Conservation (phyloP, 257 asterid genomes). For the Orobanche coerulescens region DNA sequence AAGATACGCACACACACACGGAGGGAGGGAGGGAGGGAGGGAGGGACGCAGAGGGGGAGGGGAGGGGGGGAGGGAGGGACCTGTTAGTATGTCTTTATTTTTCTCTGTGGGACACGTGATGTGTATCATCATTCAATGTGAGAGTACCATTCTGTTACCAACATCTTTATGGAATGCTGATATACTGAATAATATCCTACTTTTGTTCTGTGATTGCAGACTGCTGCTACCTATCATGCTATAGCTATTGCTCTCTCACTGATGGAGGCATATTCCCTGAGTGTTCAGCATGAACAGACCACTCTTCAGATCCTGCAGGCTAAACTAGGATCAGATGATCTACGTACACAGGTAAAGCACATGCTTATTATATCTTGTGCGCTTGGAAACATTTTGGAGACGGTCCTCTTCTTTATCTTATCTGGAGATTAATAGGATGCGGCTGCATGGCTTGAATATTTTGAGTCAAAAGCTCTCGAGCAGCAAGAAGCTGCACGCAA, state of each 20-base stretch:
- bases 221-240: constrained; percentile 99
- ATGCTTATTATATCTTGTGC: neutral
- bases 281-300: constrained; percentile 3
- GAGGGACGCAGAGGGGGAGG: too few relatives aligned
- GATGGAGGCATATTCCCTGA: neutral
- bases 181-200: neutral
- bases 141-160: constrained; percentile 8
- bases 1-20: too few relatives aligned
- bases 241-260: constrained; percentile 48
- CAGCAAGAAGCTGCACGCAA: constrained; percentile 88
- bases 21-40: too few relatives aligned
- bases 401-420: neutral
- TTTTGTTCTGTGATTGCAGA: constrained; percentile 22
- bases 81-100: neutral
- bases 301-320: constrained; percentile 2
- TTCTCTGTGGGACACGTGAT: neutral
- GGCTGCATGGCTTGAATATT: constrained; percentile 88
- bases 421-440: constrained; percentile 44
- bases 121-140: neutral
- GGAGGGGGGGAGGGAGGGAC: too few relatives aligned
- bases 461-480: constrained; percentile 80
- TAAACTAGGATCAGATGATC: constrained; percentile 1
- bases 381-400: neutral
- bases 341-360: neutral
- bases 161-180: neutral